Evolutionary conservation across 306 rosid species (phyloP), one percentile per base, ranked within the genome.

Genomic region (Neltuma alba): DNA sequence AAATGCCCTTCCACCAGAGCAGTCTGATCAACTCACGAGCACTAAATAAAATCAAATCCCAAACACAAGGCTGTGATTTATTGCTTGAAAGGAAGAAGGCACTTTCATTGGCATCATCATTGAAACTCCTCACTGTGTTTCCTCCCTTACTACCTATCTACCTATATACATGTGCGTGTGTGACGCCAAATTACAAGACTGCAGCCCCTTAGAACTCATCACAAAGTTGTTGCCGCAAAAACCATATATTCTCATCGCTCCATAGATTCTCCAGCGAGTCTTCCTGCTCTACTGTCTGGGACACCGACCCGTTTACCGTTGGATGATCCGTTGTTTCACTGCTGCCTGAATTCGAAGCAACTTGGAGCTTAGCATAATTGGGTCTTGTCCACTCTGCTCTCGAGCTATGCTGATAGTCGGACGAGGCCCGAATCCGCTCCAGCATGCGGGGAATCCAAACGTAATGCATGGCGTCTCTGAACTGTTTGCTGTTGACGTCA

Each of bases 371-470:
- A 0, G 36, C 12, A 23, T 36, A 37, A 37, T 1, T 15, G 3
- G n/a, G 61, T 28, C 47, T 21, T n/a, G 4, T 13, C 25, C 47
- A n/a, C 62, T 33, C 25, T 20, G 62, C 14, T 63, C 6, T 65
- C 6, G 57, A 63, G 42, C 48, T 10, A 4, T 36, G 30, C 6
- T 34, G 33, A 33, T 20, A 4, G 36, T n/a, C 30, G 33, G 50
- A 21, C 15, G 89, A 78, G 12, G 87, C 89, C 41, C 86, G 90
- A 31, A 89, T 85, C 40, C 91, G 88, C 71, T 92, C 97, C 6
- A 84, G 89, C 62, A 92, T 58, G 65, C 96, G 84, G n/a, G 97
- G 97, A 86, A 92, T 91, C 96, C 92, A 92, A 5, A 86, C 86
- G 68, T 85, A 84, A 37, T 88, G 77, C 68, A 82, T 61, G 20